These are phyloP conservation scores for Jatropha curcas DNA, from an alignment of 345 rosid genomes.

Conservation along the genomic window DNA sequence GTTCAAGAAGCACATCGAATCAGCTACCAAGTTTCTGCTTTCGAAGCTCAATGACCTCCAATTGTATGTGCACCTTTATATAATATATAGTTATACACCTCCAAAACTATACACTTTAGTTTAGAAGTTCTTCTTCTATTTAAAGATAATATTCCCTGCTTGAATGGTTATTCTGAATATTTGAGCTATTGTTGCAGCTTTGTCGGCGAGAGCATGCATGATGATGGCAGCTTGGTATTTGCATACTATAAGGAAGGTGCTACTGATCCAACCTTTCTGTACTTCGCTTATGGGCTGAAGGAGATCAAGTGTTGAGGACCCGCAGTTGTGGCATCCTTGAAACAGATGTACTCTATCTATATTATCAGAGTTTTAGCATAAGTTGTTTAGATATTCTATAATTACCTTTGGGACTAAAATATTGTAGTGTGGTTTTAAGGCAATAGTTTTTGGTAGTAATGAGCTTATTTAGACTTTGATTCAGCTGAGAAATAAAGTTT, in stretches of 20 bases:
- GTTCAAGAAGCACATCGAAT: conserved; percentile 27
- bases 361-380: background rate
- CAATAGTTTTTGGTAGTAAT: background rate
- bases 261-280: conserved; percentile 84
- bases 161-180: background rate
- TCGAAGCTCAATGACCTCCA: conserved; percentile 26
- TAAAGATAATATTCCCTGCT: background rate
- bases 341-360: background rate
- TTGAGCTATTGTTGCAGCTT: conserved; percentile 46
- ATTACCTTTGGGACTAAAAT: background rate
- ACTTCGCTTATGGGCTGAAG: conserved; percentile 73
- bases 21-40: conserved; percentile 25
- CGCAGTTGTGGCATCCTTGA: background rate
- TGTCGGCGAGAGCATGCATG: conserved; percentile 91
- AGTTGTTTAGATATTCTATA: background rate
- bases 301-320: conserved; percentile 76
- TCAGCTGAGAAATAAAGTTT: background rate
- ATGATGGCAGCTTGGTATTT: conserved; percentile 68
- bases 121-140: too few species aligned
- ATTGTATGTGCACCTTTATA: conserved; percentile 6
- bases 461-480: background rate
- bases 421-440: background rate
- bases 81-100: too few species aligned
- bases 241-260: conserved; percentile 99
- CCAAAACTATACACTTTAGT: background rate